Evolutionary conservation across 2,329 filamentous ascomycete genomes (phyloP), one percentile per base, ranked within the genome.

Genomic region (Phialocephala subalpina): DNA sequence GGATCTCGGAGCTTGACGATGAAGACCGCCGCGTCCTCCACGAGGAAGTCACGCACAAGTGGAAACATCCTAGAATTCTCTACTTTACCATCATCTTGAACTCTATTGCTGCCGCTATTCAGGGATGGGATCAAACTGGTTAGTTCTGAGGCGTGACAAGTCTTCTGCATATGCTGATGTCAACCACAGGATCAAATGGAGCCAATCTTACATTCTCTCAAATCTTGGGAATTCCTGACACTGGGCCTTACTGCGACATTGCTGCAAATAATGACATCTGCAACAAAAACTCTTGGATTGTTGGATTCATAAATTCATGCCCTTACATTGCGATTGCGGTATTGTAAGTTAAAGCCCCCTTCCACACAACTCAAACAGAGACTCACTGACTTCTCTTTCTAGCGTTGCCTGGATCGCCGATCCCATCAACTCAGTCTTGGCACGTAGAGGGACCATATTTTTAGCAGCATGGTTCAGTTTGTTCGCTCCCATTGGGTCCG

Each of bases 371-470:
- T 45, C 42, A n/a, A 45, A 45, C 42, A 45, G 7, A 7, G 20
- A 14, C n/a, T n/a, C n/a, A n/a, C n/a, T n/a, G n/a, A n/a, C n/a
- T n/a, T n/a, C n/a, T n/a, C n/a, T n/a, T n/a, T n/a, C 22, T 12
- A 76, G 83, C 49, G 87, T 87, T 11, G 89, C 87, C 74, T 91
- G 89, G 89, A 77, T 90, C 16, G 89, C 88, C 0, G 90, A 92
- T 67, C 88, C 88, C 3, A 73, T 86, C 25, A 91, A 91, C 74
- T 35, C 87, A 68, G 85, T 80, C 73, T 86, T 92, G 64, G 90
- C 89, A 16, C 86, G 90, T 67, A 82, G 90, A 14, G 88, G 88
- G 62, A 90, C 88, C 22, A 94, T 95, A 68, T 94, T 93, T 77
- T 80, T 92, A 63, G 88, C 92, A 6, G 92, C 90, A 55, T 90